phyloP scores from a whole-genome alignment of 2,329 filamentous ascomycete species.

The Corniculantispora saksenae region DNA sequence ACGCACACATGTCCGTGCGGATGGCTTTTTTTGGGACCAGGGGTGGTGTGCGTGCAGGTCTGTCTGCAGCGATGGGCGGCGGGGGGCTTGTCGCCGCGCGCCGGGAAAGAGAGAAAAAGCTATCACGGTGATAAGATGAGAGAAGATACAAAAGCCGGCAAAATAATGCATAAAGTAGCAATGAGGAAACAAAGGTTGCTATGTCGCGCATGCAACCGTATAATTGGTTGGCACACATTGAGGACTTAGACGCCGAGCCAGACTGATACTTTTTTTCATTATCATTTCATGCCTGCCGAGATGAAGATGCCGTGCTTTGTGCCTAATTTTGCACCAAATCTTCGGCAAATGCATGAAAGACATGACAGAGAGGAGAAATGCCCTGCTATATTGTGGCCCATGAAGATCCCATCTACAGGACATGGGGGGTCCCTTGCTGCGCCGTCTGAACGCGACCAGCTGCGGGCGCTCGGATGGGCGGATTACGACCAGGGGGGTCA shows the following conservation, averaged over 20 bases:
- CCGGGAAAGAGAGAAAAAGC: background rate
- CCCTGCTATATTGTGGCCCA: background rate
- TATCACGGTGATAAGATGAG: background rate
- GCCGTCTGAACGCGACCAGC: background rate
- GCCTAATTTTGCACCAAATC: background rate
- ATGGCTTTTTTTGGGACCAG: slow-evolving; percentile 5
- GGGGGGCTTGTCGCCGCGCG: background rate
- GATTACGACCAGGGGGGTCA: slow-evolving; percentile 1
- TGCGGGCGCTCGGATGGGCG: slow-evolving; percentile 2
- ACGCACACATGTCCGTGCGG: slow-evolving; percentile 1
- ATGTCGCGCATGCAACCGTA: background rate
- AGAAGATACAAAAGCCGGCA: background rate
- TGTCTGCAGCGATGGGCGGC: slow-evolving; percentile 4
- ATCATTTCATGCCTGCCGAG: background rate
- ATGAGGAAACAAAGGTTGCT: background rate
- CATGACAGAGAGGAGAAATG: background rate
- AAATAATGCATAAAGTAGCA: background rate
- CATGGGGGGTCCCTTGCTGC: background rate
- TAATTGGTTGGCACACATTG: background rate
- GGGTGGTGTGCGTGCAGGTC: background rate
- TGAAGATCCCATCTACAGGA: background rate
- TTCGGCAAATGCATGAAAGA: background rate
- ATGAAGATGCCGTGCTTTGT: too few species aligned
- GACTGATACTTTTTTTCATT: background rate
- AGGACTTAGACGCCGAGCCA: background rate